Percentiles rank a stretch among this genome's conserved stretches.
Conservation (phyloP, 805 yeast species). For the Lipomyces orientalis region DNA sequence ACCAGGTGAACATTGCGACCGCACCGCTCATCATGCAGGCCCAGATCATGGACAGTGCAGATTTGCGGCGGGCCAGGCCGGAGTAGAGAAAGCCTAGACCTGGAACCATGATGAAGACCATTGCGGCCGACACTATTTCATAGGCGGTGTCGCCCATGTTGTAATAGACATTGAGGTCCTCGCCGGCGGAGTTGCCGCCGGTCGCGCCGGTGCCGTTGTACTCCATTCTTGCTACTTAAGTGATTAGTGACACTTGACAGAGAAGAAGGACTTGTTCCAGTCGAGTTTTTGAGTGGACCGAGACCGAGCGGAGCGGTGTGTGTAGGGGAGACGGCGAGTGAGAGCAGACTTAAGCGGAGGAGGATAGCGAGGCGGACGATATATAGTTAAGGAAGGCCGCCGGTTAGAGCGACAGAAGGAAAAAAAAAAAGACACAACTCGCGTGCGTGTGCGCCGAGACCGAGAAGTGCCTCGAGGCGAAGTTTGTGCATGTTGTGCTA, state of each 20-base stretch:
- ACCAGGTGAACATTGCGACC: slow-evolving; percentile 90
- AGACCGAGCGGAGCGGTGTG: not conserved
- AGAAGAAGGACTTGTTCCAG: not conserved
- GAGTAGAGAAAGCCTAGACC: slow-evolving; percentile 92
- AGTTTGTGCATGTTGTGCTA: not conserved
- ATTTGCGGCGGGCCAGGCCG: slow-evolving; percentile 95
- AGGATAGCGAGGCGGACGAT: too few relatives aligned
- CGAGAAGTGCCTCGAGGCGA: not conserved
- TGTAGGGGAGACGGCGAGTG: too few relatives aligned
- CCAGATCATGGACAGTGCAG: slow-evolving; percentile 91
- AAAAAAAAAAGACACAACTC: too few relatives aligned
- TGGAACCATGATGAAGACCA: slow-evolving; percentile 91
- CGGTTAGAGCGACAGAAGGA: too few relatives aligned
- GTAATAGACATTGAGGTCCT: slow-evolving; percentile 66
- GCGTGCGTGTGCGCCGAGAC: not conserved
- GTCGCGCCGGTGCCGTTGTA: slow-evolving; percentile 51
- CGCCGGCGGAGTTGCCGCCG: slow-evolving; percentile 80
- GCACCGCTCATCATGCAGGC: slow-evolving; percentile 89
- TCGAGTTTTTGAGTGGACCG: not conserved
- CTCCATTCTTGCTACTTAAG: not conserved
- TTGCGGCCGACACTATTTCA: slow-evolving; percentile 46
- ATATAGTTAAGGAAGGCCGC: too few relatives aligned
- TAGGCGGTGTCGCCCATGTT: slow-evolving; percentile 50
- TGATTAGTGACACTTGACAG: not conserved
- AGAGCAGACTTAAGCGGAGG: too few relatives aligned